Percentiles rank a stretch among this genome's conserved stretches.
Evolutionary conservation across 805 yeast genomes (phyloP).

Genomic region (Saccharomycopsis sp.): DNA sequence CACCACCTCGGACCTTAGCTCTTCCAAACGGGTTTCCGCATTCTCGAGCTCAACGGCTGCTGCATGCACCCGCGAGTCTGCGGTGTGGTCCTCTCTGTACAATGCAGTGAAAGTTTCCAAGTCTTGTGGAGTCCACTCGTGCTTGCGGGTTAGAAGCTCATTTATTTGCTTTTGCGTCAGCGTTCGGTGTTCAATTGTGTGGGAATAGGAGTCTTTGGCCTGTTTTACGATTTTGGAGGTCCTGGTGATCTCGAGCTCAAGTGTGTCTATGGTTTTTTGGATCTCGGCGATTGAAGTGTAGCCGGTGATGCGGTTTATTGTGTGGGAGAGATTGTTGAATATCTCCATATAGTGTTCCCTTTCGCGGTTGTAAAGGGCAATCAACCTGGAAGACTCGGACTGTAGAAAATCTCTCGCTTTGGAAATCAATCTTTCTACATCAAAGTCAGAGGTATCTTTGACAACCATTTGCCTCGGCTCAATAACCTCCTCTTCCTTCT

Average conservation of each 20-base stretch:
- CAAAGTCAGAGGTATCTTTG: no score
- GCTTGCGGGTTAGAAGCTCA: constrained; percentile 77
- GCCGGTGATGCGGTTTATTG: constrained; percentile 77
- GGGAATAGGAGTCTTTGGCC: constrained; percentile 44
- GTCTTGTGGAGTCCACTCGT: constrained; percentile 71
- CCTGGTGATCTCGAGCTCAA: constrained; percentile 43
- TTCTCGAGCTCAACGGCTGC: constrained; percentile 40
- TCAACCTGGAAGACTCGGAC: no score
- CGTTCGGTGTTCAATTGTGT: constrained; percentile 56
- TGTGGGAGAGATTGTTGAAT: background rate
- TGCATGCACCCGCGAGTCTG: constrained; percentile 50
- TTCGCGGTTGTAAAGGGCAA: background rate
- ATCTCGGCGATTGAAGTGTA: constrained; percentile 71
- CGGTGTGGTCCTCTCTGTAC: constrained; percentile 71
- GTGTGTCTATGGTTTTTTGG: constrained; percentile 46
- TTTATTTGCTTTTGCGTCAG: constrained; percentile 77
- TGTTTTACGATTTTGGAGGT: constrained; percentile 40
- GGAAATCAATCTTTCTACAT: no score
- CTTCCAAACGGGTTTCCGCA: constrained; percentile 58
- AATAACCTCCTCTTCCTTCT: no score
- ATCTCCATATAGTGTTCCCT: background rate
- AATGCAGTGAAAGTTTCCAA: constrained; percentile 75
- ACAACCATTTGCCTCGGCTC: no score
- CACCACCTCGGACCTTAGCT: constrained; percentile 56
- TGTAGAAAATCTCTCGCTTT: no score